A percentile compares a stretch with the other conserved stretches of the same genome.
phyloP scores from a whole-genome alignment of 2,329 filamentous ascomycete species.

The Pseudodiploospora longispora region DNA sequence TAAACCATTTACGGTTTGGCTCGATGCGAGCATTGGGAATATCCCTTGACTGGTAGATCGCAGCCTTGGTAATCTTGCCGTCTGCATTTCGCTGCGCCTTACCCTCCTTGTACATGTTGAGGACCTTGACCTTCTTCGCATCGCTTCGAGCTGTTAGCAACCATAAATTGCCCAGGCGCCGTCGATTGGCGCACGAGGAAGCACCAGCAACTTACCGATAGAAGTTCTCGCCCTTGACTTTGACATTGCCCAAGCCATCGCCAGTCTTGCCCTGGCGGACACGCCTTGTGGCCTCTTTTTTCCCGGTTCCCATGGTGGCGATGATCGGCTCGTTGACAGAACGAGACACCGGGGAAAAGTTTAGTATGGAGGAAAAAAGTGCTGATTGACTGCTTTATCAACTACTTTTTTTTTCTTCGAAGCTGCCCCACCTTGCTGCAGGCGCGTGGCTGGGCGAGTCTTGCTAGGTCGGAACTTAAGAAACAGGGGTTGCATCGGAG shows the following conservation, averaged over 20 bases:
- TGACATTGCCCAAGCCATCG: constrained; percentile 88
- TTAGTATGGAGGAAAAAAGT: constrained; percentile 6
- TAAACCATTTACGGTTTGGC: constrained; percentile 97
- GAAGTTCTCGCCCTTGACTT: constrained; percentile 95
- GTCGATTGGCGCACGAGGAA: background rate
- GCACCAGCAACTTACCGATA: constrained; percentile 56
- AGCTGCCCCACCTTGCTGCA: constrained; percentile 8
- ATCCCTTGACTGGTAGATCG: constrained; percentile 75
- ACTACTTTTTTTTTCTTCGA: constrained; percentile 8
- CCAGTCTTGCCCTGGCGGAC: constrained; percentile 75
- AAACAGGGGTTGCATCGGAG: constrained; percentile 2
- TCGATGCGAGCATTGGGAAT: constrained; percentile 79
- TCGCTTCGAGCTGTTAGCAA: constrained; percentile 24
- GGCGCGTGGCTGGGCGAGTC: constrained; percentile 4
- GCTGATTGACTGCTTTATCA: constrained; percentile 3
- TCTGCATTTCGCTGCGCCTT: constrained; percentile 72
- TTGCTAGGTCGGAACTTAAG: background rate
- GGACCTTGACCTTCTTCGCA: constrained; percentile 80
- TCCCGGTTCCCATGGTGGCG: constrained; percentile 69
- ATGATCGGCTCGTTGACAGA: constrained; percentile 10
- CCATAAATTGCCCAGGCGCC: background rate
- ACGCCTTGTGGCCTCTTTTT: constrained; percentile 82
- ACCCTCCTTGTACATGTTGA: constrained; percentile 88
- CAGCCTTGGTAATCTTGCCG: constrained; percentile 79
- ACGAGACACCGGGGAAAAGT: constrained; percentile 2